These are phyloP conservation scores for Seminavis robusta DNA, from an alignment of 108 stramenopile genomes.

Conservation along the genomic window DNA sequence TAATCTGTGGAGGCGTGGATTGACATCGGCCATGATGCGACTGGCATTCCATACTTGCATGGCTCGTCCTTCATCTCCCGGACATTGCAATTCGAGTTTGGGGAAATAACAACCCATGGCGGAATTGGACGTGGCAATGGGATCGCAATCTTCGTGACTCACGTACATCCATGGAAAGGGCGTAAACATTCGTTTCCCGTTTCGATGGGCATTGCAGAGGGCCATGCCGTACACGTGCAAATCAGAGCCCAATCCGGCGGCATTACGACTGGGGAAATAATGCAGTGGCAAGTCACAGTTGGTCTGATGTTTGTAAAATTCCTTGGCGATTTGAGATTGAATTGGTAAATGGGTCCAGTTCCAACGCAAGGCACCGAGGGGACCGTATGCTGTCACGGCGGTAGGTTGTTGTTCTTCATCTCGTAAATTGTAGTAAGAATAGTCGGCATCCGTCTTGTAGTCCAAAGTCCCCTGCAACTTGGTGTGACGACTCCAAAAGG, in stretches of 20 bases:
- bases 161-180: constrained; percentile 35
- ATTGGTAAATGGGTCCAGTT: too few species aligned
- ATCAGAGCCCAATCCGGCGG: constrained; percentile 51
- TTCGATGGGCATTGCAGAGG: constrained; percentile 37
- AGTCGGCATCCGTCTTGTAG: too few species aligned
- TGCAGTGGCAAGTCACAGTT: constrained; percentile 28
- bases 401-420: too few species aligned
- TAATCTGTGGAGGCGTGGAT: neutral
- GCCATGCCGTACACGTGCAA: constrained; percentile 47
- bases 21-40: neutral
- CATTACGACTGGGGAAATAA: constrained; percentile 32
- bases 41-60: too few species aligned
- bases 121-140: constrained; percentile 1
- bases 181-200: constrained; percentile 24
- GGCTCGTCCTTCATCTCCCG: constrained; percentile 18
- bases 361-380: too few species aligned
- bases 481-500: too few species aligned
- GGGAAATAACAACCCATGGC: constrained; percentile 54
- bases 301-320: too few species aligned
- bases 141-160: constrained; percentile 22
- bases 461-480: too few species aligned
- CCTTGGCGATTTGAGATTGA: too few species aligned
- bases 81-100: constrained; percentile 36
- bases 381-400: too few species aligned
- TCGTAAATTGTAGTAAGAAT: too few species aligned